Percentiles rank a stretch among this genome's conserved stretches.
Conservation (phyloP, 2,329 filamentous ascomycete species). For the Dactylellina cionopaga region DNA sequence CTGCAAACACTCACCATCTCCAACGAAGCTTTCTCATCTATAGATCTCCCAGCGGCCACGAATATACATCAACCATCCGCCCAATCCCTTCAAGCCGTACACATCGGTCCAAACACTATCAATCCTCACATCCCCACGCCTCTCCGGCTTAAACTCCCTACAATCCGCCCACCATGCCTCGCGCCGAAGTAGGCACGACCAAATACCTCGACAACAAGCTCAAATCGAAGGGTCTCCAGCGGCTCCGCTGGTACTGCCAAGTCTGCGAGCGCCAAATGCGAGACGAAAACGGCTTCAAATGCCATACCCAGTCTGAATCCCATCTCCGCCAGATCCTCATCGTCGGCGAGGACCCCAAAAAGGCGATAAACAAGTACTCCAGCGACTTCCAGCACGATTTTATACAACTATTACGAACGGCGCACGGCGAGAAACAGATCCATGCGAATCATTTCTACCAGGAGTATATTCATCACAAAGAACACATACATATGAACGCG, state of each 20-base stretch:
- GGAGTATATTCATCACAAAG: slow-evolving; percentile 85
- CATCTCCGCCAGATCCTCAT: slow-evolving; percentile 90
- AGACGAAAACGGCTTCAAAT: slow-evolving; percentile 91
- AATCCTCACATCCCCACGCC: too few relatives aligned
- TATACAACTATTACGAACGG: slow-evolving; percentile 77
- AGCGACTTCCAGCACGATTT: slow-evolving; percentile 85
- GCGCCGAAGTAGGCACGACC: slow-evolving; percentile 90
- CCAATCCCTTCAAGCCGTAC: too few relatives aligned
- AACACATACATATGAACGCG: slow-evolving; percentile 92
- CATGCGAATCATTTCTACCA: slow-evolving; percentile 95
- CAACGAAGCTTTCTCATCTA: too few relatives aligned
- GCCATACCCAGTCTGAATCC: slow-evolving; percentile 83
- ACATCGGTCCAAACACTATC: too few relatives aligned
- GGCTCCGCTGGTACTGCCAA: slow-evolving; percentile 89
- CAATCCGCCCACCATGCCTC: slow-evolving; percentile 74
- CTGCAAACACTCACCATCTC: too few relatives aligned
- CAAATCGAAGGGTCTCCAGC: slow-evolving; percentile 78
- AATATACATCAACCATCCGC: too few relatives aligned
- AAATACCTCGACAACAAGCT: slow-evolving; percentile 91
- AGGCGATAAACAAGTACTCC: slow-evolving; percentile 82
- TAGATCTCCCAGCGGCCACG: too few relatives aligned
- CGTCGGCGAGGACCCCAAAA: slow-evolving; percentile 86
- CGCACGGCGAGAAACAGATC: slow-evolving; percentile 89
- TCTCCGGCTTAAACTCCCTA: neutral
- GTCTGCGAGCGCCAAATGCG: slow-evolving; percentile 80